These are phyloP conservation scores for Pythium coloratum DNA, from an alignment of 352 stramenopile genomes.

Conservation along the genomic window DNA sequence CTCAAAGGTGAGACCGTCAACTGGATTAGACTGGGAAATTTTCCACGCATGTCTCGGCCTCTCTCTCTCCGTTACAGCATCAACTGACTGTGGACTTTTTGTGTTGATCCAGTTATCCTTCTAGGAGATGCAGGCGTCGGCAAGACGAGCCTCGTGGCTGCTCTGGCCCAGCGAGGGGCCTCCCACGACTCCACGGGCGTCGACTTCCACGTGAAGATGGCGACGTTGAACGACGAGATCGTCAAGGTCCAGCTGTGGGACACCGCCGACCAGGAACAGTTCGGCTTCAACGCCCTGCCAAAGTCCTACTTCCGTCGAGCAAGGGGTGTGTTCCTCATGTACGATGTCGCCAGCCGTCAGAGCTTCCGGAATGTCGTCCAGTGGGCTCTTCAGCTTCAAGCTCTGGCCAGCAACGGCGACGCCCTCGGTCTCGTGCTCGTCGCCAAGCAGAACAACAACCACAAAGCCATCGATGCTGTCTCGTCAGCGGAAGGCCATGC, in stretches of 20 bases:
- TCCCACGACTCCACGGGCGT: background rate
- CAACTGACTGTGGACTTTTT: background rate
- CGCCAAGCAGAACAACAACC: slow-evolving; percentile 18
- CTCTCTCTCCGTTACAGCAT: background rate
- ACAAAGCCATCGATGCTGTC: background rate
- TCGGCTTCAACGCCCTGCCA: slow-evolving; percentile 33
- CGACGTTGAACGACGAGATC: slow-evolving; percentile 29
- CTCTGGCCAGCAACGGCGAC: slow-evolving; percentile 13
- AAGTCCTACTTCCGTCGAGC: slow-evolving; percentile 48
- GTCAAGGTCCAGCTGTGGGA: slow-evolving; percentile 61
- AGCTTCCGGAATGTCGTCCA: slow-evolving; percentile 36
- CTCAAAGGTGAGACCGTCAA: slow-evolving; percentile 42
- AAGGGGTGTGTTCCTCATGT: slow-evolving; percentile 43
- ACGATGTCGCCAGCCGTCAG: slow-evolving; percentile 36
- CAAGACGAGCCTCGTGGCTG: slow-evolving; percentile 43
- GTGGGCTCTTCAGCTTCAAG: slow-evolving; percentile 37
- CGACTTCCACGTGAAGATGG: slow-evolving; percentile 42
- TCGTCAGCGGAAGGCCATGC: background rate
- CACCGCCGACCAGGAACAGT: slow-evolving; percentile 49
- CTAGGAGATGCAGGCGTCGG: slow-evolving; percentile 42
- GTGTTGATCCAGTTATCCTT: slow-evolving; percentile 35
- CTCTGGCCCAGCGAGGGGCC: slow-evolving; percentile 17
- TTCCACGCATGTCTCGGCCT: background rate
- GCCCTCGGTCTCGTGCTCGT: slow-evolving; percentile 39
- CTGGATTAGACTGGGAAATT: background rate